Conservation (phyloP, 2,329 filamentous ascomycete genomes). For the Paraconiothyrium sp. region DNA sequence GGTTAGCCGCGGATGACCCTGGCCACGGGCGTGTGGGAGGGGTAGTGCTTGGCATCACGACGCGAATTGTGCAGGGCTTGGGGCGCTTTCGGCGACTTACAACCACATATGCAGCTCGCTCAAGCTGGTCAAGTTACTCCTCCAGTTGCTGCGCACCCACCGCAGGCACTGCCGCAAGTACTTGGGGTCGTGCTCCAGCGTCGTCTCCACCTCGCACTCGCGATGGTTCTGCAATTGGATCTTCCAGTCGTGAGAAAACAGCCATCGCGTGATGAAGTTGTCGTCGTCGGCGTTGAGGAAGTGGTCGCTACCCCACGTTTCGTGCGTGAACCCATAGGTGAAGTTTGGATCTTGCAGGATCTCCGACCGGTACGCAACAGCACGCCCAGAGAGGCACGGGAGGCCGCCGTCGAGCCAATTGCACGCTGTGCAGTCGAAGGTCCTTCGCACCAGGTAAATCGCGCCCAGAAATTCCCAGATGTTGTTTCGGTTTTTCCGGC, state of each 20-base stretch:
- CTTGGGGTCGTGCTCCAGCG: slow-evolving; percentile 85
- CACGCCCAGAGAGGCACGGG: slow-evolving; percentile 96
- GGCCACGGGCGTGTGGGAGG: slow-evolving; percentile 27
- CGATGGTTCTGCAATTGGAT: slow-evolving; percentile 94
- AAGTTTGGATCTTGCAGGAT: slow-evolving; percentile 89
- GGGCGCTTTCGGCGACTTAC: slow-evolving; percentile 65
- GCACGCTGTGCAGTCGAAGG: slow-evolving; percentile 96
- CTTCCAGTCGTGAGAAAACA: slow-evolving; percentile 91
- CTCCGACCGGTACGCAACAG: slow-evolving; percentile 87
- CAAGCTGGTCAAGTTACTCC: slow-evolving; percentile 93
- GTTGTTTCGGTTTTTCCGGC: slow-evolving; percentile 70
- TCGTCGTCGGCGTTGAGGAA: slow-evolving; percentile 96
- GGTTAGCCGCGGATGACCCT: slow-evolving; percentile 37
- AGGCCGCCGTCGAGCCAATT: slow-evolving; percentile 94
- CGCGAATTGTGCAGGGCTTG: slow-evolving; percentile 32
- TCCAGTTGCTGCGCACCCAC: slow-evolving; percentile 98
- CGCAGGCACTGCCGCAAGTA: slow-evolving; percentile 93
- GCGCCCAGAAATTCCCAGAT: slow-evolving; percentile 91
- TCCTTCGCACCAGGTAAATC: slow-evolving; percentile 90
- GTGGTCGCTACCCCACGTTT: slow-evolving; percentile 74
- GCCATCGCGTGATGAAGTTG: slow-evolving; percentile 97
- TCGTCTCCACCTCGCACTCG: slow-evolving; percentile 86
- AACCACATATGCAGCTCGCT: slow-evolving; percentile 84
- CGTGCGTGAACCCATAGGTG: slow-evolving; percentile 87
- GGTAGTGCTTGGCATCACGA: slow-evolving; percentile 42